These are phyloP conservation scores for Wallacemonas sp. DNA, from an alignment of 208 protist genomes.

Conservation along the genomic window DNA sequence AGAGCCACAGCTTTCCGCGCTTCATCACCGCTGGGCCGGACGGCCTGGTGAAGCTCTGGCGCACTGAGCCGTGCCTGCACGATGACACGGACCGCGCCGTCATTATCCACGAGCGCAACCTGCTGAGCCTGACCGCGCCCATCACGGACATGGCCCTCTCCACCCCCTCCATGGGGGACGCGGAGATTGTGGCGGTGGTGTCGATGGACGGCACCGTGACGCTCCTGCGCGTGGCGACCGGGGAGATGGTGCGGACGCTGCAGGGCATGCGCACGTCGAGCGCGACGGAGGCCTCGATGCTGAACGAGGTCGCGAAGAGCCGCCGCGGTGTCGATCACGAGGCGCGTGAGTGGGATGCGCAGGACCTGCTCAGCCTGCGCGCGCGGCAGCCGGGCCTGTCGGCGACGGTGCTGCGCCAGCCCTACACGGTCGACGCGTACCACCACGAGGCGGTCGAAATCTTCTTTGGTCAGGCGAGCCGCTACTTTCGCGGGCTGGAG, in stretches of 20 bases:
- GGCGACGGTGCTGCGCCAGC: constrained; percentile 53
- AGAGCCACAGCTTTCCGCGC: constrained; percentile 46
- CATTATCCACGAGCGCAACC: constrained; percentile 78
- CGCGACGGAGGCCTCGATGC: constrained; percentile 28
- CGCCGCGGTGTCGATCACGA: constrained; percentile 25
- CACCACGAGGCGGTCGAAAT: constrained; percentile 77
- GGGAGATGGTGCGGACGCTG: constrained; percentile 79
- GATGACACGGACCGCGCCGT: constrained; percentile 36
- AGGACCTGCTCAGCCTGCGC: constrained; percentile 32
- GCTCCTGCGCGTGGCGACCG: constrained; percentile 62
- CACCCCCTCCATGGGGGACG: constrained; percentile 53
- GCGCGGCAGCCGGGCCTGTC: constrained; percentile 17
- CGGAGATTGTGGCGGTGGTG: constrained; percentile 68
- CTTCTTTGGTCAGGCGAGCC: constrained; percentile 70
- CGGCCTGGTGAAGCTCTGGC: constrained; percentile 88
- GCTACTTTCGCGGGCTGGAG: constrained; percentile 78
- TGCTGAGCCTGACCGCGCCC: constrained; percentile 56
- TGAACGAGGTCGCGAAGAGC: constrained; percentile 22
- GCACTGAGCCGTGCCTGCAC: constrained; percentile 54
- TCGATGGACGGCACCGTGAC: constrained; percentile 86
- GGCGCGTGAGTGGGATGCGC: constrained; percentile 24
- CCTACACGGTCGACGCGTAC: constrained; percentile 85
- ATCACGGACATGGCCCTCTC: constrained; percentile 71
- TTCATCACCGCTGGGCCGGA: constrained; percentile 77
- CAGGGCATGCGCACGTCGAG: constrained; percentile 44